Base-by-base conservation (phyloP, 1,284 basidiomycete species). In the Ustilago esculenta region DNA sequence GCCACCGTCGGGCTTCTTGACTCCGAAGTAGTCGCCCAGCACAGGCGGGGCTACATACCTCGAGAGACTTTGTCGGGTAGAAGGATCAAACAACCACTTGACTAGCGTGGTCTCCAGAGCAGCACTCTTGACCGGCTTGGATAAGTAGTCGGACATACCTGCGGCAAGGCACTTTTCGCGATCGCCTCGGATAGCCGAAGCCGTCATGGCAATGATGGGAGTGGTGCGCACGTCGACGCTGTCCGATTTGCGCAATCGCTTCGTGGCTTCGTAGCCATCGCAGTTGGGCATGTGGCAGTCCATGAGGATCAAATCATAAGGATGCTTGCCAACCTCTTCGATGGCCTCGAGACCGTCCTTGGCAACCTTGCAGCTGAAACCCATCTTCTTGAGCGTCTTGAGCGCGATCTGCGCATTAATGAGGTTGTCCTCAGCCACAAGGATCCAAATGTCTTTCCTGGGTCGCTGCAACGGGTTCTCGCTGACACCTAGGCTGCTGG, bases 361-460 rank as follows among this genome's bases (percentile, higher is more conserved):
- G 42, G 74, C 80, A 15, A 67, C 65, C 29, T 71, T 59, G 47
- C 77, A 77, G 51, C 65, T 79, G 67, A 80, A 81, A 20, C 78
- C 75, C 75, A 80, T 79, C 68, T 72, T 76, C 32, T 72, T 67
- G 40, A 79, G 60, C 44, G 71, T 74, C 63, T 72, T 79, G 43
- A 72, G 50, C 3, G 77, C 77, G 37, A 80, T 79, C 57, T 77
- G 75, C 5, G 74, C 73, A 32, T 79, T 79, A 58, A 80, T 74
- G 12, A 73, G 50, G 27, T 80, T 80, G 54, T 80, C 79, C 47
- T 80, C 79, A 3, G 79, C 79, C 5, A 80, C 66, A 24, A 80
- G 56, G 39, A 80, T 80, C 69, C 72, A 79, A 37, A 77, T 75
- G 37, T 80, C 75, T 42, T 79, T 75, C 35, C 73, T 50, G 23